Base-by-base conservation (phyloP, 2,329 filamentous ascomycete species). In the Diaporthe aspalathi region DNA sequence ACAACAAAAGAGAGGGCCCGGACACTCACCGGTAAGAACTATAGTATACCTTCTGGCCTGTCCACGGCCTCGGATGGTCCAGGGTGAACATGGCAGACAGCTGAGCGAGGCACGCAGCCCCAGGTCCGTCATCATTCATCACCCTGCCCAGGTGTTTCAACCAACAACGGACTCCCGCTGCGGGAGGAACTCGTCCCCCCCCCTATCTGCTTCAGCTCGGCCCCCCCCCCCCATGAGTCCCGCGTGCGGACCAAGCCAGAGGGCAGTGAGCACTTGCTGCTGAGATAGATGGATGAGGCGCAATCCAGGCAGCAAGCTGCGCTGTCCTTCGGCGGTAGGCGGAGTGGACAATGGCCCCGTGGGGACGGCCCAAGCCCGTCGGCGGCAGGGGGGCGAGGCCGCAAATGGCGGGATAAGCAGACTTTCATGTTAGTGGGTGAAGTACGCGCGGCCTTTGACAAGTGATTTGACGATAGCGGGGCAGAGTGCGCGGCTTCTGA, bases 391-490 rank as follows among this genome's bases (percentile, higher is more conserved):
- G n/a, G n/a, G n/a, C n/a, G n/a, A n/a, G n/a, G n/a, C n/a, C n/a
- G n/a, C n/a, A n/a, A n/a, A n/a, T n/a, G n/a, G n/a, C n/a, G n/a
- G n/a, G n/a, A n/a, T n/a, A n/a, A n/a, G n/a, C n/a, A n/a, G 45
- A 24, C 47, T 71, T 52, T 43, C 57, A 53, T 50, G 50, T 43
- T 47, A 52, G 60, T 56, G 53, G 45, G 60, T 52, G 57, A 27
- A 43, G 54, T 68, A 72, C 70, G 70, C 70, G 70, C 70, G 70
- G 60, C 70, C 70, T 47, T 53, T n/a, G 35, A 68, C 32, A 49
- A 38, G 53, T 67, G 70, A 60, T 62, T 52, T 72, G 70, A 45
- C 57, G 45, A 43, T 49, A 54, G 70, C 70, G 70, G 67, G 70
- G 45, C 67, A n/a, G 40, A 60, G 32, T 67, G 49, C 57, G 70